Percentiles rank a stretch among this genome's conserved stretches.
phyloP scores from a whole-genome alignment of 306 rosid species.

The Aeschynomene evenia region DNA sequence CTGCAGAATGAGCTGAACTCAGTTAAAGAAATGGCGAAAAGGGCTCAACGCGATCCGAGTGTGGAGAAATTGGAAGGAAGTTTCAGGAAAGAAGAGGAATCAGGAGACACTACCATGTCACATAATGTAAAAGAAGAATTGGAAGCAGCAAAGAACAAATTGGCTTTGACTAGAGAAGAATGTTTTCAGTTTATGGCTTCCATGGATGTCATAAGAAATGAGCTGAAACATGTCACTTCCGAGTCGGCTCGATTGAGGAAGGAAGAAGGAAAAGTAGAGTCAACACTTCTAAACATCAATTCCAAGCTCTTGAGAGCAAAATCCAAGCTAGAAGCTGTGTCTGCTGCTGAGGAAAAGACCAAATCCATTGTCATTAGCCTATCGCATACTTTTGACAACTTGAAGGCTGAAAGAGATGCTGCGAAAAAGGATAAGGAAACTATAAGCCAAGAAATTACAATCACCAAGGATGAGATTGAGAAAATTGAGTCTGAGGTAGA shows the following conservation, averaged over 20 bases:
- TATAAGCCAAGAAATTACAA: constrained; percentile 44
- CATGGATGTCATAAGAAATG: constrained; percentile 86
- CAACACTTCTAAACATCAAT: constrained; percentile 51
- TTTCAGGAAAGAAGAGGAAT: constrained; percentile 40
- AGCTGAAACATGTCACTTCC: constrained; percentile 53
- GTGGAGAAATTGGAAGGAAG: constrained; percentile 27
- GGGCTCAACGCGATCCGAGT: constrained; percentile 41
- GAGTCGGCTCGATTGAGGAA: constrained; percentile 51
- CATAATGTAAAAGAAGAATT: constrained; percentile 51
- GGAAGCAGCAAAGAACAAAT: constrained; percentile 60
- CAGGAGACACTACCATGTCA: constrained; percentile 36
- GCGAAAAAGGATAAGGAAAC: constrained; percentile 58
- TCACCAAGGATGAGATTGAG: constrained; percentile 45
- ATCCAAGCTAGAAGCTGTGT: constrained; percentile 65
- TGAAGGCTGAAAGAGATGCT: constrained; percentile 51
- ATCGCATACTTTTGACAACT: constrained; percentile 54
- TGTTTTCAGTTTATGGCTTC: constrained; percentile 81
- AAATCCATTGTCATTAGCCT: constrained; percentile 54
- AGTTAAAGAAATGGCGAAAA: constrained; percentile 50
- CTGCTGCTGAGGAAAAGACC: constrained; percentile 68
- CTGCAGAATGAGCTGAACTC: constrained; percentile 56
- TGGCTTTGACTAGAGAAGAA: constrained; percentile 61
- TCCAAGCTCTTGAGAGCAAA: constrained; percentile 76
- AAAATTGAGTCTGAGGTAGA: constrained; percentile 60
- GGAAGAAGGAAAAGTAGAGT: constrained; percentile 46